Conservation (phyloP, 140 eudicot genomes). For the Anethum foeniculum region DNA sequence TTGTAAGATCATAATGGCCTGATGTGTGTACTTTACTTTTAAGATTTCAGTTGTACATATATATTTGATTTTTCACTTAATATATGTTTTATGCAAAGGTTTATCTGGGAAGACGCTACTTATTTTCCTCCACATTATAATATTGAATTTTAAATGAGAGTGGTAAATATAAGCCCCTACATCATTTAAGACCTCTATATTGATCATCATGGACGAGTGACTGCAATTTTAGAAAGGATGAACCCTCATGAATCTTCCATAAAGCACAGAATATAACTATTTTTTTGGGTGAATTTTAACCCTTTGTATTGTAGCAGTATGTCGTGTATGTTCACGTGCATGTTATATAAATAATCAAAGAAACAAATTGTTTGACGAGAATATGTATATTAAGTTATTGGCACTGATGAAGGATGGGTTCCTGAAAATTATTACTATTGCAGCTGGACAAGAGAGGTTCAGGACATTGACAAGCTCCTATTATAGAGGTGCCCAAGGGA, state of each 20-base stretch:
- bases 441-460: conserved; percentile 62
- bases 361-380: background rate
- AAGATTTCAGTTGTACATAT: background rate
- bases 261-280: too few relatives aligned
- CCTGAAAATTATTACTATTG: conserved; percentile 2
- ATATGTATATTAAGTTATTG: background rate
- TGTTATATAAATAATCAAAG: background rate
- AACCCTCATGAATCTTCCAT: background rate
- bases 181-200: background rate
- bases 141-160: background rate
- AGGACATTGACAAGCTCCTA: conserved; percentile 55
- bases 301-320: background rate
- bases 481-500: conserved; percentile 59
- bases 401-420: background rate
- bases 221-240: background rate
- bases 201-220: background rate
- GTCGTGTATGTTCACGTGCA: background rate
- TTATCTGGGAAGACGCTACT: background rate
- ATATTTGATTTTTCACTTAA: too few relatives aligned
- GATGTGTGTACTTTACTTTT: too few relatives aligned
- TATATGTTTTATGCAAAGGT: background rate
- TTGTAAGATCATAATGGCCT: background rate
- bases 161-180: background rate
- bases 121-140: background rate
- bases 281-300: background rate